These are phyloP conservation scores for Cercospora sp. DNA, from an alignment of 2,329 filamentous ascomycete species.

Conservation along the genomic window DNA sequence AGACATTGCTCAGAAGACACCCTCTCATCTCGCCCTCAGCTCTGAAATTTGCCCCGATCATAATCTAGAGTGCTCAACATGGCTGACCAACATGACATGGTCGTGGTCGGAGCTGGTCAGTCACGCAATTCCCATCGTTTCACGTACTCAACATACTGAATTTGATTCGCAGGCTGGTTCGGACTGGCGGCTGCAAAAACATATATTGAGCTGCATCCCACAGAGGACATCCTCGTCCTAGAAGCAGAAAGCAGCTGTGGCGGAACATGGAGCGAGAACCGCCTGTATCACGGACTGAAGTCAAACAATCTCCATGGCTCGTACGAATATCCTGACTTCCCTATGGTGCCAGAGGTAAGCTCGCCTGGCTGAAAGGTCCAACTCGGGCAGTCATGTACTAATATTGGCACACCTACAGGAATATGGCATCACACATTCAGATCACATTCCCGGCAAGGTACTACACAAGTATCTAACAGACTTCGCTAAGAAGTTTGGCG, in stretches of 20 bases:
- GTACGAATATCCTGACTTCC: conserved; percentile 73
- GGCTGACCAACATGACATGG: conserved; percentile 35
- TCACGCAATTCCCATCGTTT: background rate
- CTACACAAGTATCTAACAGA: conserved; percentile 34
- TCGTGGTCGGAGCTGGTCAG: conserved; percentile 52
- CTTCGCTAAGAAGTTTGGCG: conserved; percentile 55
- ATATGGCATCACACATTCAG: conserved; percentile 50
- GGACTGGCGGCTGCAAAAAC: conserved; percentile 53
- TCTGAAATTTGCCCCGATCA: background rate
- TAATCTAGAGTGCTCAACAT: conserved; percentile 10
- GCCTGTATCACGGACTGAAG: conserved; percentile 68
- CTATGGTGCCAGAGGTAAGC: conserved; percentile 53
- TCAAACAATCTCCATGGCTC: conserved; percentile 73
- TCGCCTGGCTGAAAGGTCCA: background rate
- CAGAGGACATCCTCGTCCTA: conserved; percentile 46
- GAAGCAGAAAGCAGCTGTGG: conserved; percentile 53
- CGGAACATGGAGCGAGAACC: conserved; percentile 63
- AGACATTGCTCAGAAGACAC: background rate
- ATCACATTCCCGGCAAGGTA: conserved; percentile 49
- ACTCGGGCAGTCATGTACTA: background rate
- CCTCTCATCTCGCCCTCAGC: background rate
- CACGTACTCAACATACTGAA: conserved; percentile 11
- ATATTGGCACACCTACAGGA: conserved; percentile 19
- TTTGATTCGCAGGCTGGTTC: conserved; percentile 41
- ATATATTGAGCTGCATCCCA: conserved; percentile 47